Conservation (phyloP, 2,329 filamentous ascomycete species). For the Claviceps lovelessii region DNA sequence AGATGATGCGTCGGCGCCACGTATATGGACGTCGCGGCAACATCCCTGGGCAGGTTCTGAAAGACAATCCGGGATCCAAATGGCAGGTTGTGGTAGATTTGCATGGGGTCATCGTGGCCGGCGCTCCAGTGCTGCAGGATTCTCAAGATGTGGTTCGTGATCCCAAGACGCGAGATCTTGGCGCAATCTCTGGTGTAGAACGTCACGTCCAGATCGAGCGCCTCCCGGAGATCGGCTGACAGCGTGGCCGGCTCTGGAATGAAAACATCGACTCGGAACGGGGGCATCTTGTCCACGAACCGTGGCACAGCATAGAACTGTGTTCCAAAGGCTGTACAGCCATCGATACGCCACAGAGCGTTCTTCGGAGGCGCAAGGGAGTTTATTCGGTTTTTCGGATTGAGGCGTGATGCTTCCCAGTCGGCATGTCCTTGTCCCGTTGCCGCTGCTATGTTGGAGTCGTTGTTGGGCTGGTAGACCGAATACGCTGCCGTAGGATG, state of each 20-base stretch:
- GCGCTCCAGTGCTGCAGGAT: conserved; percentile 38
- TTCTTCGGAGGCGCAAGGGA: conserved; percentile 31
- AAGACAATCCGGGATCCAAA: conserved; percentile 46
- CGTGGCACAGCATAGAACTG: conserved; percentile 43
- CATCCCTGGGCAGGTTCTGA: conserved; percentile 32
- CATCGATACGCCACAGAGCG: conserved; percentile 44
- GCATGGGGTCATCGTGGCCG: conserved; percentile 14
- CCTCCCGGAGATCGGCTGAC: conserved; percentile 25
- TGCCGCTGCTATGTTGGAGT: conserved; percentile 3
- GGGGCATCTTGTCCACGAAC: conserved; percentile 31
- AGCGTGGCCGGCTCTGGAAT: conserved; percentile 35
- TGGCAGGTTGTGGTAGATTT: conserved; percentile 31
- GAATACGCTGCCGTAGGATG: conserved; percentile 43
- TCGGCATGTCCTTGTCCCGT: conserved; percentile 1
- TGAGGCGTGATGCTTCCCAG: conserved; percentile 38
- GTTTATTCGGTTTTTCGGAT: conserved; percentile 47
- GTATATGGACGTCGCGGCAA: conserved; percentile 30
- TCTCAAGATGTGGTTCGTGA: conserved; percentile 39
- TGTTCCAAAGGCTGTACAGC: conserved; percentile 40
- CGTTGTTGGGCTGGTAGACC: background rate
- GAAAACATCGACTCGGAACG: conserved; percentile 44
- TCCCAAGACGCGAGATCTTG: conserved; percentile 33
- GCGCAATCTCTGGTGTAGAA: conserved; percentile 40
- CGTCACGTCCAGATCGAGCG: conserved; percentile 33
- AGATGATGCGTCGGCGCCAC: conserved; percentile 37